phyloP scores from a whole-genome alignment of 768 basidiomycete species.

The Pulveroboletus ravenelii region DNA sequence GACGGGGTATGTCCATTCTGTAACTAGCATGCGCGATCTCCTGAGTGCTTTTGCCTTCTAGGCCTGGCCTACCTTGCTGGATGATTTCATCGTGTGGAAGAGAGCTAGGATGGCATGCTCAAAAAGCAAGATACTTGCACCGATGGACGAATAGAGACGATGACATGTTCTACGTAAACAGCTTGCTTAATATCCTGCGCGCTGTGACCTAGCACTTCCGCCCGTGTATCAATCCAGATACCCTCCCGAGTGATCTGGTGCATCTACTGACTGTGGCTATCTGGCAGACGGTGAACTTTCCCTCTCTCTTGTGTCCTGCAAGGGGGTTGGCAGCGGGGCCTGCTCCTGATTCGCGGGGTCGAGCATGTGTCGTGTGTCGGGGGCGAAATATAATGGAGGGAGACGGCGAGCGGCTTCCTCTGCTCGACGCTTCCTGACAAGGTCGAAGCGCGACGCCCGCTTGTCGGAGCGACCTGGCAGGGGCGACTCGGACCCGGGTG shows the following conservation, averaged over 20 bases:
- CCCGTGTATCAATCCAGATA: not conserved
- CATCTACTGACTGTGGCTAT: too few relatives aligned
- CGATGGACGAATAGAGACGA: not conserved
- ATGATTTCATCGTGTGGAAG: constrained; percentile 75
- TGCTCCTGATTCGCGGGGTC: constrained; percentile 3
- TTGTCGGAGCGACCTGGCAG: not conserved
- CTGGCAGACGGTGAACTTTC: not conserved
- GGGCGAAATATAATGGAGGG: constrained; percentile 22
- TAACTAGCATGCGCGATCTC: not conserved
- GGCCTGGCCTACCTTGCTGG: constrained; percentile 82
- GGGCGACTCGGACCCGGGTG: not conserved
- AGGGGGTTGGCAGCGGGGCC: not conserved
- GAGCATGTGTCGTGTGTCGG: not conserved
- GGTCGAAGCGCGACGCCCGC: constrained; percentile 23
- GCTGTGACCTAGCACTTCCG: constrained; percentile 8
- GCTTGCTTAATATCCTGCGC: constrained; percentile 16
- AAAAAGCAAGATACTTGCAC: not conserved
- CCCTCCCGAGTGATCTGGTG: not conserved
- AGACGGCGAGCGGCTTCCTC: constrained; percentile 9
- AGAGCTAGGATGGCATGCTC: constrained; percentile 19
- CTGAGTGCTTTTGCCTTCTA: constrained; percentile 22
- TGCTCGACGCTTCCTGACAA: constrained; percentile 12
- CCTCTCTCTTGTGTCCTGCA: not conserved
- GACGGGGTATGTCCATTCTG: constrained; percentile 56
- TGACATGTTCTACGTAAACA: constrained; percentile 11